Evolutionary conservation across 805 yeast genomes (phyloP).

Genomic region (Blastobotrys mokoenaii): DNA sequence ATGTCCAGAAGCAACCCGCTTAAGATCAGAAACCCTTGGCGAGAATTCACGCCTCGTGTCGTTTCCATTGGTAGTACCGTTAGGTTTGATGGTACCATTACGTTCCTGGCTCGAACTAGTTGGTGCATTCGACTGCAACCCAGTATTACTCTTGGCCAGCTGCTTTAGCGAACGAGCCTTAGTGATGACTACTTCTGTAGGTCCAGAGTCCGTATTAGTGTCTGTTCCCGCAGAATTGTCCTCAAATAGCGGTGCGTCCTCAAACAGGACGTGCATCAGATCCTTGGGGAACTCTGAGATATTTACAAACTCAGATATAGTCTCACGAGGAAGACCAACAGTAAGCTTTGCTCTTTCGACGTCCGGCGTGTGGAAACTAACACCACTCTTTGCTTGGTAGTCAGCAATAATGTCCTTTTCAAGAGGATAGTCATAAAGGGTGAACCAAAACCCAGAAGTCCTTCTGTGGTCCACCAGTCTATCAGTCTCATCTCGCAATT

Average conservation of each 20-base stretch:
- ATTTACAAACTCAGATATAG: neutral
- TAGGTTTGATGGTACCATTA: neutral
- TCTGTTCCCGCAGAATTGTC: constrained; percentile 2
- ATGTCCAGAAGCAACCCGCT: constrained; percentile 14
- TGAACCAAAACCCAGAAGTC: constrained; percentile 8
- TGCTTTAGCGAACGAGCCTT: constrained; percentile 15
- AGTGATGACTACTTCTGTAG: constrained; percentile 6
- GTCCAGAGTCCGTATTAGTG: constrained; percentile 2
- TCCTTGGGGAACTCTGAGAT: constrained; percentile 5
- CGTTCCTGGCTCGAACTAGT: neutral
- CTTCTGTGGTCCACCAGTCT: constrained; percentile 3
- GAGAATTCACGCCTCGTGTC: constrained; percentile 7
- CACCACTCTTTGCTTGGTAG: neutral
- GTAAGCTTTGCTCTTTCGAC: neutral
- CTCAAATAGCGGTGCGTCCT: constrained; percentile 3
- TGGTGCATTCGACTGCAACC: neutral
- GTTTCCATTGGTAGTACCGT: neutral
- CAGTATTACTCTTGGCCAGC: constrained; percentile 2
- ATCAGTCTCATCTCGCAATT: neutral
- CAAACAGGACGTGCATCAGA: constrained; percentile 7
- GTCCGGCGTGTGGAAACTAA: neutral
- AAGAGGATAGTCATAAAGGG: constrained; percentile 4
- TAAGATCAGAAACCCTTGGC: constrained; percentile 16
- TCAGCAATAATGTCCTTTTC: constrained; percentile 2
- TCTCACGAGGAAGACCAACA: constrained; percentile 1